Conservation (phyloP, 1,284 basidiomycete genomes). For the Ceratobasidium sp. region DNA sequence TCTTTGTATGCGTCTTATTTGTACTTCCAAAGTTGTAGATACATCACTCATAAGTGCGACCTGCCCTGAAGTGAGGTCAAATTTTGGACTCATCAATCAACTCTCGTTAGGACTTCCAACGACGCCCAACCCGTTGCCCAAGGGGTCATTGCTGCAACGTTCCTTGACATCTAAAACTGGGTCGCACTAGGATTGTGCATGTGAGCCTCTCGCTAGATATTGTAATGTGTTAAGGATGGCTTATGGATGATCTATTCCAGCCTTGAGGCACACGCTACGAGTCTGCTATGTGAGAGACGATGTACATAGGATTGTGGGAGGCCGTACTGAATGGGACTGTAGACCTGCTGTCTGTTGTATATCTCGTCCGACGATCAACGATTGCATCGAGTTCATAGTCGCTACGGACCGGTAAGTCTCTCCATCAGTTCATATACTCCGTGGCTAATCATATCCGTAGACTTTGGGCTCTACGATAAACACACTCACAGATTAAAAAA, state of each 20-base stretch:
- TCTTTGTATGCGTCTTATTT: no score
- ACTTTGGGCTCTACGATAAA: conserved; percentile 39
- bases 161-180: conserved; percentile 1
- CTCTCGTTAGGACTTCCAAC: conserved; percentile 21
- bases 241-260: conserved; percentile 16
- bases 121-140: conserved; percentile 43
- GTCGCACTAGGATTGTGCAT: conserved; percentile 2
- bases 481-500: conserved; percentile 55
- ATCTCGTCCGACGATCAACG: not conserved
- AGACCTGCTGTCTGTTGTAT: conserved; percentile 2
- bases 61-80: conserved; percentile 40
- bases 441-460: conserved; percentile 18
- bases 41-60: not conserved
- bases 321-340: not conserved
- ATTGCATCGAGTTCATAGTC: conserved; percentile 22
- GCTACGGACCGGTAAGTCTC: conserved; percentile 38
- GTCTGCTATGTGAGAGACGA: conserved; percentile 3
- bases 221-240: not conserved
- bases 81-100: conserved; percentile 45
- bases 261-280: conserved; percentile 26
- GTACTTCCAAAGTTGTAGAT: no score
- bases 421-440: not conserved
- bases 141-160: not conserved
- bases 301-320: not conserved
- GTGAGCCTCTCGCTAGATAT: conserved; percentile 1